Conservation (phyloP, 305 asterid genomes). For the Stenogyne calaminthoides region DNA sequence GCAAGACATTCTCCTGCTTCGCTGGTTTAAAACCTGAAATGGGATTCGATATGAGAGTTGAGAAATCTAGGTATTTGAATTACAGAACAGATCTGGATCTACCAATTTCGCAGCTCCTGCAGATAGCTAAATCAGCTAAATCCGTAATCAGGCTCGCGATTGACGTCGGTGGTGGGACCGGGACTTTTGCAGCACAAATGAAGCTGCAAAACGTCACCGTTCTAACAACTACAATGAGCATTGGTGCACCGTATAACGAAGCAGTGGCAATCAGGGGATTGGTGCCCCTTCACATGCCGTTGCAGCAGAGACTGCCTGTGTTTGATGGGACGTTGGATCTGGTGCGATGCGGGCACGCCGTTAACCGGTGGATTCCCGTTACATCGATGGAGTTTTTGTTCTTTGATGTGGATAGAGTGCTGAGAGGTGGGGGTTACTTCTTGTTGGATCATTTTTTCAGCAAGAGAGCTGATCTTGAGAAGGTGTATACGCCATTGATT, state of each 20-base stretch:
- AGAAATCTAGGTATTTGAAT: constrained; percentile 51
- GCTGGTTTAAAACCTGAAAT: constrained; percentile 53
- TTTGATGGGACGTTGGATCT: constrained; percentile 92
- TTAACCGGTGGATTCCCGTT: constrained; percentile 93
- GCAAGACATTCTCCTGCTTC: constrained; percentile 78
- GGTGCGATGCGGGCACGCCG: constrained; percentile 90
- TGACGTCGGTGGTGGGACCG: constrained; percentile 92
- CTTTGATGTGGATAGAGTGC: constrained; percentile 85
- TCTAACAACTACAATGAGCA: constrained; percentile 83
- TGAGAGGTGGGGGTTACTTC: constrained; percentile 91
- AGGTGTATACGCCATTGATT: constrained; percentile 71
- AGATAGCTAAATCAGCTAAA: constrained; percentile 52
- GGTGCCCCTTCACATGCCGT: constrained; percentile 79
- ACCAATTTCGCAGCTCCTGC: constrained; percentile 72
- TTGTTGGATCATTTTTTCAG: constrained; percentile 86
- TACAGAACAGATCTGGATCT: constrained; percentile 86
- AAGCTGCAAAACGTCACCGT: constrained; percentile 78
- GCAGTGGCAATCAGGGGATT: constrained; percentile 86
- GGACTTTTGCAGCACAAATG: constrained; percentile 96
- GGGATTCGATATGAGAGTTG: constrained; percentile 80
- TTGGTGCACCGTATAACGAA: constrained; percentile 87
- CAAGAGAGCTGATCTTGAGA: constrained; percentile 74
- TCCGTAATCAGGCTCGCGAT: constrained; percentile 62
- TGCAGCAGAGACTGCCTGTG: constrained; percentile 96
- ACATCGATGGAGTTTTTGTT: constrained; percentile 78